These are phyloP conservation scores for Penicillium sp. DNA, from an alignment of 2,329 filamentous ascomycete species.

Conservation along the genomic window DNA sequence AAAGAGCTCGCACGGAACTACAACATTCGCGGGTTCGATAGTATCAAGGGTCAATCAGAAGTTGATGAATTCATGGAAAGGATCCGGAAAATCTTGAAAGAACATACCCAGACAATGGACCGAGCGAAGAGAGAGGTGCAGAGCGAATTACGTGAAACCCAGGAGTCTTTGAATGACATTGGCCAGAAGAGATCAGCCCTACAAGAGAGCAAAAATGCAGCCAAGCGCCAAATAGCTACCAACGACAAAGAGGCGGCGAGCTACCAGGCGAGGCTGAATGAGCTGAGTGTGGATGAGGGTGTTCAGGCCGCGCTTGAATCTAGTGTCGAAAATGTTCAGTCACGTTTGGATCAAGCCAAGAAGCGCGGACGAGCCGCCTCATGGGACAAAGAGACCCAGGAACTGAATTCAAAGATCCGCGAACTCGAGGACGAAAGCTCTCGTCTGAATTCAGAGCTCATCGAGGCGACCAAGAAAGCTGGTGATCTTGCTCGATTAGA, in stretches of 20 bases:
- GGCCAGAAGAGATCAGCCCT: slow-evolving; percentile 74
- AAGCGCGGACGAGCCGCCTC: slow-evolving; percentile 66
- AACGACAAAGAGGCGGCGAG: slow-evolving; percentile 73
- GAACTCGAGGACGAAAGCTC: slow-evolving; percentile 74
- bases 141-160: slow-evolving; percentile 75
- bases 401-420: slow-evolving; percentile 68
- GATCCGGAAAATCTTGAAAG: slow-evolving; percentile 73
- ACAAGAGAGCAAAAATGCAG: slow-evolving; percentile 73
- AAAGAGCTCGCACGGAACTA: slow-evolving; percentile 77
- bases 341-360: slow-evolving; percentile 65
- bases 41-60: slow-evolving; percentile 73
- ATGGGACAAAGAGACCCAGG: slow-evolving; percentile 73
- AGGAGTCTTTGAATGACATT: slow-evolving; percentile 71
- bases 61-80: slow-evolving; percentile 78
- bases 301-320: slow-evolving; percentile 77
- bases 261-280: slow-evolving; percentile 71
- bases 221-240: slow-evolving; percentile 71
- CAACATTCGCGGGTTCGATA: slow-evolving; percentile 82
- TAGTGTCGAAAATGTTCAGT: slow-evolving; percentile 71
- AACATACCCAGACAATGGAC: slow-evolving; percentile 81
- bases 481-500: slow-evolving; percentile 84
- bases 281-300: slow-evolving; percentile 85
- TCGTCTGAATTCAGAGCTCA: slow-evolving; percentile 76
- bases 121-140: slow-evolving; percentile 74
- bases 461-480: slow-evolving; percentile 80